phyloP scores from a whole-genome alignment of 495 filamentous ascomycete genomes.

The Cudoniella acicularis region DNA sequence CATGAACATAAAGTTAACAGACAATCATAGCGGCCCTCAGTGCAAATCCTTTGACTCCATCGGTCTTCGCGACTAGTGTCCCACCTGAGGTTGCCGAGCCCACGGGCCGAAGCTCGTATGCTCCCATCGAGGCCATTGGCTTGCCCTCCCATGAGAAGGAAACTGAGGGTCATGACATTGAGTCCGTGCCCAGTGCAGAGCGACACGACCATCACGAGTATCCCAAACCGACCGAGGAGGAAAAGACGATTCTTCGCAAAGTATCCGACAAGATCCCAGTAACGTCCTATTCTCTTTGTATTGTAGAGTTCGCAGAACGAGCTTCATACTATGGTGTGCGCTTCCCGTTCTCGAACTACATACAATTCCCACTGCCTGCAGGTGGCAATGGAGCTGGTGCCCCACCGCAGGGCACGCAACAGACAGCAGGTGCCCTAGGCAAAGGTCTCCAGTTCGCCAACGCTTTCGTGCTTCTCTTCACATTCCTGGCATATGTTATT shows the following conservation, averaged over 20 bases:
- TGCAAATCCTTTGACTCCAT: too few relatives aligned
- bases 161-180: too few relatives aligned
- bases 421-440: slow-evolving; percentile 59
- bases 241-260: slow-evolving; percentile 49
- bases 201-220: too few relatives aligned
- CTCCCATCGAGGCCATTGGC: too few relatives aligned
- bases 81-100: too few relatives aligned
- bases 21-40: too few relatives aligned
- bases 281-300: slow-evolving; percentile 63
- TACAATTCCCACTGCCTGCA: slow-evolving; percentile 58
- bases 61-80: too few relatives aligned
- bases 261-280: slow-evolving; percentile 54
- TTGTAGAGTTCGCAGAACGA: slow-evolving; percentile 69
- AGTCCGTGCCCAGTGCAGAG: too few relatives aligned
- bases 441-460: slow-evolving; percentile 61
- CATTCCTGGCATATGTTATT: slow-evolving; percentile 52
- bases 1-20: too few relatives aligned
- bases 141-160: too few relatives aligned
- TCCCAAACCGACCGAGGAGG: slow-evolving; percentile 55
- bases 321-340: slow-evolving; percentile 75
- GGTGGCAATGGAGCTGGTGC: slow-evolving; percentile 61
- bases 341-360: slow-evolving; percentile 66
- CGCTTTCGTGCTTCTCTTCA: slow-evolving; percentile 53
- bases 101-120: too few relatives aligned
- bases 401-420: slow-evolving; percentile 32